phyloP scores from a whole-genome alignment of 495 filamentous ascomycete genomes.

The Penicillium tannophilum region DNA sequence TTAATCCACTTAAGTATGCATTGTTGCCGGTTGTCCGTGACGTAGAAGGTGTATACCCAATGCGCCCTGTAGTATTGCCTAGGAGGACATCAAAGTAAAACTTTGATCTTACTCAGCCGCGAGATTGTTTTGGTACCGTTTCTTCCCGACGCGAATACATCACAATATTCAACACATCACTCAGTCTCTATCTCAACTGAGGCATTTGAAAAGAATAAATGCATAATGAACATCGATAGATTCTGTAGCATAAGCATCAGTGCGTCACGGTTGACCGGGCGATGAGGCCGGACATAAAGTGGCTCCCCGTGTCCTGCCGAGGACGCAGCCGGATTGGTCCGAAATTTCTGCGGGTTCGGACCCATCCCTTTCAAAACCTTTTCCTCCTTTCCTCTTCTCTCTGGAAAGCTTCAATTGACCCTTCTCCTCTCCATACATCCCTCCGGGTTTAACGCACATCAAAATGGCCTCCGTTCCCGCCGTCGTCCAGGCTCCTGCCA shows the following conservation, averaged over 20 bases:
- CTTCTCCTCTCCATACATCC: conserved; percentile 20
- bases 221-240: neutral
- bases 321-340: conserved; percentile 34
- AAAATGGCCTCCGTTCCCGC: conserved; percentile 46
- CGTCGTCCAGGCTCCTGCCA: conserved; percentile 21
- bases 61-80: neutral
- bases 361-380: conserved; percentile 43
- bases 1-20: neutral
- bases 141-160: neutral
- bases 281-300: conserved; percentile 27
- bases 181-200: neutral
- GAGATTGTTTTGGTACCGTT: neutral
- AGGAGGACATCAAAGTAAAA: neutral
- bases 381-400: conserved; percentile 22
- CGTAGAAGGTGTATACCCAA: neutral
- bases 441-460: conserved; percentile 13
- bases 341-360: conserved; percentile 39
- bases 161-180: neutral
- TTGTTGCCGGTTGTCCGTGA: neutral
- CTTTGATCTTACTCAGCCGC: neutral
- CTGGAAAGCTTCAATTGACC: conserved; percentile 23
- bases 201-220: neutral
- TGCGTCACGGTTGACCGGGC: conserved; percentile 29
- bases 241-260: neutral
- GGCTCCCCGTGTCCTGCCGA: conserved; percentile 24